Evolutionary conservation across 192 early-diverging fungal species (phyloP).

Genomic region (Rhizophagus sp.): DNA sequence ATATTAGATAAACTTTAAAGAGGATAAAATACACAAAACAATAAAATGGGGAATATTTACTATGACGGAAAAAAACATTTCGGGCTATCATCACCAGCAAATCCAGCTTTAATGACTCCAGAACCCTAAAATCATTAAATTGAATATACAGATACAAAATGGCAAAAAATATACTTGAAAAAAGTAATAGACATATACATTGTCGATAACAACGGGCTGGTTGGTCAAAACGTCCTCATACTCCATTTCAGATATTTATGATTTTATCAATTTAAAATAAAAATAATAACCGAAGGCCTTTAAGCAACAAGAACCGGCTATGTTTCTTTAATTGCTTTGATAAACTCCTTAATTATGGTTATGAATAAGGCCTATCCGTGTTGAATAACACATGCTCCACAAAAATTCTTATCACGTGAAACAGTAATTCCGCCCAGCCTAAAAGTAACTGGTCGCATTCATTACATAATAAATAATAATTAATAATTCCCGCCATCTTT

Average conservation of each 20-base stretch:
- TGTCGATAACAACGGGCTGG: conserved; percentile 99
- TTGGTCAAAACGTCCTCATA: conserved; percentile 94
- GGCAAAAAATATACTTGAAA: background rate
- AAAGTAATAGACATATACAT: conserved; percentile 63
- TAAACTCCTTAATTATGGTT: no score
- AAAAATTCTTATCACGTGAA: background rate
- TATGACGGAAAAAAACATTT: conserved; percentile 94
- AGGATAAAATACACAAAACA: background rate
- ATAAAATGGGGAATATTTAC: conserved; percentile 49
- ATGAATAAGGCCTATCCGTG: background rate
- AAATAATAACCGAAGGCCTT: background rate
- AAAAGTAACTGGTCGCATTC: no score
- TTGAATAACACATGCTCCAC: background rate
- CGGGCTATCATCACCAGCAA: conserved; percentile 97
- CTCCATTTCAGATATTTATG: conserved; percentile 53
- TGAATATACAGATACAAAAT: background rate
- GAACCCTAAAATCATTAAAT: conserved; percentile 74
- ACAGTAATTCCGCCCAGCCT: no score
- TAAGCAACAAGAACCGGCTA: background rate
- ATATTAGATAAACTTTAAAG: background rate
- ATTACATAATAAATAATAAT: no score
- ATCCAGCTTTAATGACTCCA: conserved; percentile 98
- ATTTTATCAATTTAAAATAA: background rate
- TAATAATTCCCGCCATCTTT: no score
- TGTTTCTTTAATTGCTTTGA: no score